phyloP scores from a whole-genome alignment of 2,329 filamentous ascomycete genomes.

The Xylariaceae sp. region DNA sequence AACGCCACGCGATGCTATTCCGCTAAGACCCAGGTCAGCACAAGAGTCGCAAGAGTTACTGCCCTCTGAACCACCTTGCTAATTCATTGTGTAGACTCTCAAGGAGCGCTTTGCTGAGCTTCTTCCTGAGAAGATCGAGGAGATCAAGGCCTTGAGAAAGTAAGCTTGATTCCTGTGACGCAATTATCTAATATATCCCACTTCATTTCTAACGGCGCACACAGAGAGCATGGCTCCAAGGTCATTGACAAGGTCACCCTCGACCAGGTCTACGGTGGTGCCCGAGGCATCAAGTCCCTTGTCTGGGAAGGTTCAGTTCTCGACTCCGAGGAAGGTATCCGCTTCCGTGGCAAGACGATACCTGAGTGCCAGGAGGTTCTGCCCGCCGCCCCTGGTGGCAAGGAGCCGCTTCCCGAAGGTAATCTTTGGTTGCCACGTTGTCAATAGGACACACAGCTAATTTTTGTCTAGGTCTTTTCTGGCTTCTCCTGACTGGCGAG shows the following conservation, averaged over 20 bases:
- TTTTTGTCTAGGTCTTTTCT: slow-evolving; percentile 74
- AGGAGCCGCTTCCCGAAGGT: slow-evolving; percentile 96
- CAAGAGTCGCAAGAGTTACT: slow-evolving; percentile 17
- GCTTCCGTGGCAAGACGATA: slow-evolving; percentile 98
- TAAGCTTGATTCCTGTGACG: slow-evolving; percentile 44
- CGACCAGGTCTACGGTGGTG: slow-evolving; percentile 98
- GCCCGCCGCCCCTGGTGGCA: slow-evolving; percentile 92
- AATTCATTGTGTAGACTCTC: slow-evolving; percentile 62
- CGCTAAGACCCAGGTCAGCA: slow-evolving; percentile 76
- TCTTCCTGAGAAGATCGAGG: slow-evolving; percentile 93
- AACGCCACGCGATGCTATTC: slow-evolving; percentile 84
- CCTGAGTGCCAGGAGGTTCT: slow-evolving; percentile 97
- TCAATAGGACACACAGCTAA: slow-evolving; percentile 7
- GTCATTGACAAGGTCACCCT: slow-evolving; percentile 97
- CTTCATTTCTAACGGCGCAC: slow-evolving; percentile 27
- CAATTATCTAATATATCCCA: slow-evolving; percentile 11
- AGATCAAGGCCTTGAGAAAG: slow-evolving; percentile 99
- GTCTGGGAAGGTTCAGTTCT: slow-evolving; percentile 99
- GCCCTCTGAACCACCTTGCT: slow-evolving; percentile 9
- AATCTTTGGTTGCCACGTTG: slow-evolving; percentile 12
- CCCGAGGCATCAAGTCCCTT: slow-evolving; percentile 96
- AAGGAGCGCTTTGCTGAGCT: slow-evolving; percentile 98
- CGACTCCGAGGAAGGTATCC: slow-evolving; percentile 97
- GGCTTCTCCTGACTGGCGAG: slow-evolving; percentile 97
- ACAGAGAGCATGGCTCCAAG: slow-evolving; percentile 88